Conservation (phyloP, 2,329 filamentous ascomycete species). For the Alternaria sp. region DNA sequence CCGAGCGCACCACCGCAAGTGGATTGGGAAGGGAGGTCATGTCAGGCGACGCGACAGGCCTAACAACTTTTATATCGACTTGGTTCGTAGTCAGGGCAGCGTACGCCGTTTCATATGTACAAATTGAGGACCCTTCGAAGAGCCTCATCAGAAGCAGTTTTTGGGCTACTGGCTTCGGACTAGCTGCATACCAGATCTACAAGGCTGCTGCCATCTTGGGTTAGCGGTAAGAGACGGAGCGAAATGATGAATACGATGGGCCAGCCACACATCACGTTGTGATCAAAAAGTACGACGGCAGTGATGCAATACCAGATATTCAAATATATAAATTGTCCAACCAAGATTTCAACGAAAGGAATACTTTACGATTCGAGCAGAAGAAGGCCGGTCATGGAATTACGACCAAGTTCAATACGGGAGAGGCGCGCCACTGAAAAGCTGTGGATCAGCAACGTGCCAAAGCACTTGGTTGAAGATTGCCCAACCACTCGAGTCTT, state of each 20-base stretch:
- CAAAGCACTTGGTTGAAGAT: conserved; percentile 6
- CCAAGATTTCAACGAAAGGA: not conserved
- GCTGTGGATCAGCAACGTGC: conserved; percentile 8
- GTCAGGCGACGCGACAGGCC: conserved; percentile 29
- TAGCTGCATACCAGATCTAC: conserved; percentile 34
- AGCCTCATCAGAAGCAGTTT: conserved; percentile 33
- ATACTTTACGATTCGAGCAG: not conserved
- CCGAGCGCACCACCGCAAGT: conserved; percentile 32
- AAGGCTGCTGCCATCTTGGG: conserved; percentile 35
- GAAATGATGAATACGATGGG: not conserved
- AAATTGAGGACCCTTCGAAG: conserved; percentile 30
- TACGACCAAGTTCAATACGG: not conserved
- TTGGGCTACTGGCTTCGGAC: conserved; percentile 24
- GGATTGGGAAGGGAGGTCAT: conserved; percentile 22
- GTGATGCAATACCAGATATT: not conserved
- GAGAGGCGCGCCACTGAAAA: not conserved
- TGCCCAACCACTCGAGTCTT: conserved; percentile 10
- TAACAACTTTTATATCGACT: conserved; percentile 30
- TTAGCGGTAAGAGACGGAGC: conserved; percentile 1
- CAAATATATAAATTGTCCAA: not conserved
- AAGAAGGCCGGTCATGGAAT: not conserved
- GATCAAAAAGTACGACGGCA: not conserved
- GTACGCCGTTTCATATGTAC: conserved; percentile 34
- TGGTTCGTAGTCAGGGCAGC: conserved; percentile 33
- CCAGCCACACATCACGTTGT: not conserved